A percentile compares a stretch with the other conserved stretches of the same genome.
phyloP scores from a whole-genome alignment of 768 basidiomycete species.

The Boletus rufocinnamomeus region DNA sequence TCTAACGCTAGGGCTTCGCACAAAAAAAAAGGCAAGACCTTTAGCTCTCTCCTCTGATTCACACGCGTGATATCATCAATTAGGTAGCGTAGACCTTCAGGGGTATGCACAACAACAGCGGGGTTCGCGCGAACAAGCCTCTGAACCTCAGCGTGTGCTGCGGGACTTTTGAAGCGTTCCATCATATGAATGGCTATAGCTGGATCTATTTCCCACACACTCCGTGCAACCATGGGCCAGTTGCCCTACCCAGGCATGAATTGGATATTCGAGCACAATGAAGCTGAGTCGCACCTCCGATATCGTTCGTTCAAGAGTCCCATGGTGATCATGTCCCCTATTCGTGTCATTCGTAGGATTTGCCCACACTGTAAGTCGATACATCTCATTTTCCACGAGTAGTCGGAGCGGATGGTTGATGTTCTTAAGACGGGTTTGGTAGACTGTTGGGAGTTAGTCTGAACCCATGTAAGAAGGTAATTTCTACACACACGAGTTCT shows the following conservation, averaged over 20 bases:
- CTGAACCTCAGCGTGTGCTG: conserved; percentile 70
- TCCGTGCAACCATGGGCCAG: conserved; percentile 70
- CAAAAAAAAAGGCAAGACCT: conserved; percentile 48
- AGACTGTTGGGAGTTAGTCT: conserved; percentile 44
- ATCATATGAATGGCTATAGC: conserved; percentile 78
- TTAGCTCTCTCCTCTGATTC: conserved; percentile 64
- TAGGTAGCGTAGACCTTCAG: conserved; percentile 81
- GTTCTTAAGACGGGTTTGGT: conserved; percentile 58
- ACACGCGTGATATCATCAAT: conserved; percentile 71
- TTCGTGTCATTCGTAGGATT: conserved; percentile 81
- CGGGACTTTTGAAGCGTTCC: conserved; percentile 81
- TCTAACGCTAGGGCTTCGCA: background rate
- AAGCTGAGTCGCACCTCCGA: conserved; percentile 51
- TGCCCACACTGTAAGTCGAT: conserved; percentile 82
- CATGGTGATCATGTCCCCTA: conserved; percentile 62
- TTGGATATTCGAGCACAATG: background rate
- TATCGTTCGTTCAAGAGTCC: conserved; percentile 57
- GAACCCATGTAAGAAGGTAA: background rate
- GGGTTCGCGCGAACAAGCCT: conserved; percentile 75
- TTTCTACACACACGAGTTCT: conserved; percentile 42
- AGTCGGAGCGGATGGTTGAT: conserved; percentile 76
- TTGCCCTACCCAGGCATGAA: conserved; percentile 42
- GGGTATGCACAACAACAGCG: conserved; percentile 64
- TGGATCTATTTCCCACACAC: conserved; percentile 81
- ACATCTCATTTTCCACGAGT: conserved; percentile 89